Conservation (phyloP, 139 green algal species). For the Edaphochlamys debaryana region DNA sequence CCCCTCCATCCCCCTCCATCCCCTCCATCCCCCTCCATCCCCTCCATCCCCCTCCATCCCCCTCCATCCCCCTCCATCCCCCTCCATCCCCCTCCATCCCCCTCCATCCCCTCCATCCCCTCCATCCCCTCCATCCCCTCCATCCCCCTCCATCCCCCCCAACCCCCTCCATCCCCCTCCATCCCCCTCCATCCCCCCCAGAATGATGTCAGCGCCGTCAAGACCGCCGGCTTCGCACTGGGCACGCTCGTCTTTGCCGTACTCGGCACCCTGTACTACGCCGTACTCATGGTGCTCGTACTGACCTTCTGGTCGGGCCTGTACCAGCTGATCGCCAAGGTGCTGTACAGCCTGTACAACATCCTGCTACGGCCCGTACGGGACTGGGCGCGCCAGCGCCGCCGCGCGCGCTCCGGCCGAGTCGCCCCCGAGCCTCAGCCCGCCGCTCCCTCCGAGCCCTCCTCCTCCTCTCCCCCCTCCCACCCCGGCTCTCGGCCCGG, state of each 20-base stretch:
- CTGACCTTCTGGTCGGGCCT: constrained; percentile 18
- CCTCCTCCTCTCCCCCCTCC: not conserved
- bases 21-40: no score
- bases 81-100: no score
- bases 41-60: no score
- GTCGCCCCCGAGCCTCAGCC: not conserved
- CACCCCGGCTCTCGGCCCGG: not conserved
- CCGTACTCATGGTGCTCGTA: not conserved
- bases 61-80: no score
- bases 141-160: not conserved
- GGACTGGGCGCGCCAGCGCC: not conserved
- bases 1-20: no score
- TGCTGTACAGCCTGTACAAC: constrained; percentile 26
- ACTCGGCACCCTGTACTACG: not conserved
- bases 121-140: not conserved
- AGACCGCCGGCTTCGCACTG: not conserved
- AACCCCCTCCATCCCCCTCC: no score
- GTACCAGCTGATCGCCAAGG: constrained; percentile 19
- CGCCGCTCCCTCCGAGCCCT: no score
- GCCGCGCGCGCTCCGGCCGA: not conserved
- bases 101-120: not conserved
- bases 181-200: no score
- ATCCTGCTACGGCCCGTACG: not conserved
- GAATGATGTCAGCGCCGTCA: not conserved
- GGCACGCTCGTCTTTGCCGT: not conserved